Base-by-base conservation (phyloP, 176 grass and related monocot genomes). In the Chloris gayana region DNA sequence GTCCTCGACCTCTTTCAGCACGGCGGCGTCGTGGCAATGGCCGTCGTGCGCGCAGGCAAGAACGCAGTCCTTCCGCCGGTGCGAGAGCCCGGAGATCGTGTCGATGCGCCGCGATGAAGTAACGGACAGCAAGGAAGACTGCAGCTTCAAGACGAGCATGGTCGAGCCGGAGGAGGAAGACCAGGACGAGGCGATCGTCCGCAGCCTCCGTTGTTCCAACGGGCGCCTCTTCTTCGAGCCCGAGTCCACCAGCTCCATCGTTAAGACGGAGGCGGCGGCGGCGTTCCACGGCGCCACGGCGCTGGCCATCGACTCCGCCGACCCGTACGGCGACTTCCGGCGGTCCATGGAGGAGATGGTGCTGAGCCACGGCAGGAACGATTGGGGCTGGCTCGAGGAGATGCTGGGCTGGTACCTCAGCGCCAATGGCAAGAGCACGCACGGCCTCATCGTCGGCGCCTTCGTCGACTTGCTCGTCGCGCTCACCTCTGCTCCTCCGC, bases 261-360 rank as follows among this genome's bases (percentile, higher is more conserved):
- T 90, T 63, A 69, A 49, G 6, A 80, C 27, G 57, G 31, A 13
- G 73, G 42, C 2, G 30, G 51, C 12, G 15, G 81, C 29, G 13
- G 50, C 34, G 68, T 92, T 94, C 59, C 67, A 77, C 56, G 91
- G 91, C 0, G 85, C 89, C 14, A 69, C 88, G 14, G 91, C 85
- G 26, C 67, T 90, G 76, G 59, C 84, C n/a, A 76, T 97, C 73
- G 91, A 94, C 41, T 97, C 91, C 0, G 24, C 51, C 24, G 87
- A 97, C 51, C 91, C 89, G 47, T 92, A 94, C 70, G 59, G 33
- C 7, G 94, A 97, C 73, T 97, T 97, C 61, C 84, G 88, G 75
- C 75, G 61, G 45, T 97, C 94, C 41, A 97, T 97, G 94, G 89
- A 90, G 85, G 84, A 94, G 87, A 94, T 94, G 94, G 85, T 97